Evolutionary conservation across 257 asterid genomes (phyloP), one percentile per base, ranked within the genome.

Genomic region (Fraxinus cuspidata): DNA sequence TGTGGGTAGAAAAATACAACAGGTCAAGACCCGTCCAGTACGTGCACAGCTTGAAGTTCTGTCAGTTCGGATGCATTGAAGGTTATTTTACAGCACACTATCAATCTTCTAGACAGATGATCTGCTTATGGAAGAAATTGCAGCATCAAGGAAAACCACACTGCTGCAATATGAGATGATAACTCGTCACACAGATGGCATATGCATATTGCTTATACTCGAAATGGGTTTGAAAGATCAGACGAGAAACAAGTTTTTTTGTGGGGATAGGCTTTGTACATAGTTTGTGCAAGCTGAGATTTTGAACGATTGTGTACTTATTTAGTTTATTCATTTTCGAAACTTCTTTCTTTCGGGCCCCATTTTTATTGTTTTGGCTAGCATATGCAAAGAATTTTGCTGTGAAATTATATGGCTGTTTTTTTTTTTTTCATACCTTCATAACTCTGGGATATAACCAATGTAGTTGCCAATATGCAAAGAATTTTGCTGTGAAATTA

Each of bases 81-180:
- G 92, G 89, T 37, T 94, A 94, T 86, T 85, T 76, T 65, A 94
- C 99, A 4, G 92, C 99, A 16, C 97, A 94, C 78, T 94, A 92
- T 81, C 99, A 94, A 67, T 94, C 99, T 78, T 97, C 99, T 0
- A 89, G 92, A 82, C 97, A 92, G 81, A 91, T 94, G 97, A 90
- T 85, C n/a, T 94, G 99, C 88, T 85, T 94, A 75, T 94, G 99
- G 99, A 85, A 77, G 69, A 94, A 92, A 82, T 73, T 91, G 85
- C 88, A 77, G 75, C 81, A 66, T 60, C 91, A 67, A 47, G 91
- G 92, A 28, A 85, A 80, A 82, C 90, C 99, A 37, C 85, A 69
- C n/a, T 94, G 99, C 89, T 94, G 99, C 86, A 91, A 92, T 82
- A 89, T 88, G 92, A 91, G 95, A 86, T 94, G 90, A 94, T 83